phyloP scores from a whole-genome alignment of 495 filamentous ascomycete genomes.

The Xylaria longipes region DNA sequence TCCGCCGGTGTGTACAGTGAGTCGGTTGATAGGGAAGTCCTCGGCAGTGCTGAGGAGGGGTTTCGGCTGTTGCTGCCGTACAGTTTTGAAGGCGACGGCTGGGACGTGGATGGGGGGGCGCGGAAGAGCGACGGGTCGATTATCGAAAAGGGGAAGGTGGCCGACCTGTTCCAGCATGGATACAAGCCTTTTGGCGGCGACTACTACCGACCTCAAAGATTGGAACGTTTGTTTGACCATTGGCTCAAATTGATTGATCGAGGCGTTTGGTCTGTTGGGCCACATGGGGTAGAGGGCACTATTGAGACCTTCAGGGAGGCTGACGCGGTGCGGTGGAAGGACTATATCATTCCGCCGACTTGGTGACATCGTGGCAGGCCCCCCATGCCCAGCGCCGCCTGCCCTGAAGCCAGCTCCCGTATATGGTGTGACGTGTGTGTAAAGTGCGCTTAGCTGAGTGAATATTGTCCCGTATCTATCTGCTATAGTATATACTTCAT shows the following conservation, averaged over 20 bases:
- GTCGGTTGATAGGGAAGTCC: neutral
- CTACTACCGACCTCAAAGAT: neutral
- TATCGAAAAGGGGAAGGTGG: neutral
- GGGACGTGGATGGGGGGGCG: neutral
- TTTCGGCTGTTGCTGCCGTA: constrained; percentile 12
- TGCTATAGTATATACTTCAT: no score
- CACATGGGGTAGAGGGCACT: neutral
- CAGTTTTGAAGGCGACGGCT: no score
- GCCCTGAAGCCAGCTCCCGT: no score
- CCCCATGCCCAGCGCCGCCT: no score
- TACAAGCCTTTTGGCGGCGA: constrained; percentile 10
- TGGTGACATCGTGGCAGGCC: no score
- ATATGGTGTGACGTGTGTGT: no score
- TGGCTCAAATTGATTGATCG: neutral
- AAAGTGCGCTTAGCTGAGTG: no score
- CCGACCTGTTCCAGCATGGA: neutral
- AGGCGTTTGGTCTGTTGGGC: neutral
- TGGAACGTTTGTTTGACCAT: constrained; percentile 1
- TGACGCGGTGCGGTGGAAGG: neutral
- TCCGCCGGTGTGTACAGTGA: neutral
- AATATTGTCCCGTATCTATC: no score
- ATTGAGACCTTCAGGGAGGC: constrained; percentile 3
- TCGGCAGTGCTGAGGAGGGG: neutral
- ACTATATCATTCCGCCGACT: constrained; percentile 4
- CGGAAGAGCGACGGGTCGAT: constrained; percentile 2